Evolutionary conservation across 371 early-diverging fungal species (phyloP), one percentile per base, ranked within the genome.

Genomic region (Choanephora cucurbitarum): DNA sequence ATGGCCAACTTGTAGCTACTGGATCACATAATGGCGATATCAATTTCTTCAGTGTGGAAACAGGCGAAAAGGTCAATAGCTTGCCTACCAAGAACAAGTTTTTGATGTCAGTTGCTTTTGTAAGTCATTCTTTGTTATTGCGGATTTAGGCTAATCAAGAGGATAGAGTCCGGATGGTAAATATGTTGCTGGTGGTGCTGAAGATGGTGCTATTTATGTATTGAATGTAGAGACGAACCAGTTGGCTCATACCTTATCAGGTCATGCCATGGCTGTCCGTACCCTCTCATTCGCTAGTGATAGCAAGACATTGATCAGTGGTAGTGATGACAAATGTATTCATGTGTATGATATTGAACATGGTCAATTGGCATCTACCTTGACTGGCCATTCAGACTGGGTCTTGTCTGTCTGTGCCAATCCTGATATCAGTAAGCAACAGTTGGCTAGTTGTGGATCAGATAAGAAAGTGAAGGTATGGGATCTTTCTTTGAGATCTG

Each of bases 321-420:
- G 87, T 33, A 85, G 86, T 41, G 93, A 93, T 54, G 92, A 93
- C 64, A 86, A 87, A 62, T 81, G 90, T 17, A 86, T 93, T 46
- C 84, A 91, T 68, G 79, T 93, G 14, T 88, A 90, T 62, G 93
- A 93, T 66, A 87, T 90, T 72, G 85, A 84, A 49, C 90, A 91
- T 69, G 89, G 85, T 15, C 86, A 89, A 58, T 73, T 85, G 37
- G 79, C 91, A 2, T 83, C 90, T 11, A 87, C 87, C 5, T 73
- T 93, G 18, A 75, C 83, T 1, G 91, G 91, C 15, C 92, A 92
- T 57, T 72, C 79, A 22, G 85, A 87, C 8, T 92, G 91, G 91
- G 84, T 91, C 7, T 66, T 91, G 33, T 80, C 83, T 10, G 85
- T 91, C 1, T 82, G 85, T 9, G 84, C 83, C 48, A 83, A 76